Base-by-base conservation (phyloP, 169 alveolate genomes). In the Toxoplasma gondii region DNA sequence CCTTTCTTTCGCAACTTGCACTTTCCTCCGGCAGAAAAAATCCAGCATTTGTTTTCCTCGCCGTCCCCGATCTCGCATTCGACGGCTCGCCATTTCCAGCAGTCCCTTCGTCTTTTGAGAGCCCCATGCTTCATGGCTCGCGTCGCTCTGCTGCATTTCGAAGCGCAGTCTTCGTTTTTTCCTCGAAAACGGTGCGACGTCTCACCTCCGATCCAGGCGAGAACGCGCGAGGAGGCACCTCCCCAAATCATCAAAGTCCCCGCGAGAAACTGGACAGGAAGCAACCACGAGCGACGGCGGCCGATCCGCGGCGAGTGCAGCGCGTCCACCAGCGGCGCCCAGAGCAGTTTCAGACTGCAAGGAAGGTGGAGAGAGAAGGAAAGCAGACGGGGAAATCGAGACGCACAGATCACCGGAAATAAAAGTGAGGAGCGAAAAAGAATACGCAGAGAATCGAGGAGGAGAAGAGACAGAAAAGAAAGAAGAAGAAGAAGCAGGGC, bases 251-350 rank as follows among this genome's bases (percentile, higher is more conserved):
- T 94, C 81, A 58, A 91, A 17, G 44, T 74, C 53, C 84, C 97
- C 94, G 93, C 96, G 88, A n/a, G n/a, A 24, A 97, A 88, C 96
- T 97, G 98, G 31, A 97, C 91, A 12, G 99, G 99, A 38, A 98
- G 93, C 49, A 98, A 98, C 99, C 99, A 98, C 36, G 99, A 96
- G 94, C 98, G 98, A 74, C 99, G 95, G 70, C 99, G 97, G 44
- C 99, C 99, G 84, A 98, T 53, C 27, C 91, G 91, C 91, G 93
- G 95, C 44, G 92, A 67, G 95, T 98, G 98, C 82, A 97, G 96
- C 19, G 97, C 69, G 92, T 98, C 99, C 54, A 98, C 98, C 53
- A 98, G 88, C 19, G 99, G 99, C 17, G 99, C 99, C 99, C 99
- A 98, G 78, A 98, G 95, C 83, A 98, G 96, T 96, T 98, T 98